Conservation (phyloP, 768 basidiomycete species). For the Amyloporia xantha region DNA sequence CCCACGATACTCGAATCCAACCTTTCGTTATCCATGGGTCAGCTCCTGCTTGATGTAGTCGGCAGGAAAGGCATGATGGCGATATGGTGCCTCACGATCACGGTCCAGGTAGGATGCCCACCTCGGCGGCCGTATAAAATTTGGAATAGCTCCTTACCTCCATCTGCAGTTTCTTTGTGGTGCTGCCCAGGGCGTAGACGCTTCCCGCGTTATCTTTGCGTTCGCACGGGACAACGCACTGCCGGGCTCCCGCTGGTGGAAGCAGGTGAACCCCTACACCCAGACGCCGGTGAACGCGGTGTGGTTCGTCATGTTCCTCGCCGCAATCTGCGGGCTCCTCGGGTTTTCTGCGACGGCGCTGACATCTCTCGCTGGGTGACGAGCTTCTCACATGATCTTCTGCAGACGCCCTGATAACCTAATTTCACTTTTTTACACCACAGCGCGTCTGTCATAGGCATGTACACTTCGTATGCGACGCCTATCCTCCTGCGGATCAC, state of each 20-base stretch:
- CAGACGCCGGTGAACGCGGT: constrained; percentile 73
- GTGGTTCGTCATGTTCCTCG: constrained; percentile 57
- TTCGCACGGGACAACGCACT: constrained; percentile 70
- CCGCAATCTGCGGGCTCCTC: constrained; percentile 54
- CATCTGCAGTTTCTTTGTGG: constrained; percentile 53
- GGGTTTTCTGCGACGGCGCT: constrained; percentile 61
- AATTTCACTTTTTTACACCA: too few relatives aligned
- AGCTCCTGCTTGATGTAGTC: constrained; percentile 55
- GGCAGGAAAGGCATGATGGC: constrained; percentile 67
- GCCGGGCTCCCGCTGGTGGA: constrained; percentile 66
- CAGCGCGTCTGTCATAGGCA: constrained; percentile 63
- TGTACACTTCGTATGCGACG: constrained; percentile 60
- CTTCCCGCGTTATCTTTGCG: constrained; percentile 68
- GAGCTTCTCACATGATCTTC: too few relatives aligned
- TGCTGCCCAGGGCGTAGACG: constrained; percentile 68
- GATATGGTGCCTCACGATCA: constrained; percentile 65
- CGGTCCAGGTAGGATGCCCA: constrained; percentile 39
- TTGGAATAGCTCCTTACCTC: too few relatives aligned
- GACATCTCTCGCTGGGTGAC: constrained; percentile 59
- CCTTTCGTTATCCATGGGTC: constrained; percentile 63
- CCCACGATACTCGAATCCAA: constrained; percentile 38
- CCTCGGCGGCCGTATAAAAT: neutral
- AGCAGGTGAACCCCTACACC: constrained; percentile 47
- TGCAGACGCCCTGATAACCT: neutral
- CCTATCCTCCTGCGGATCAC: constrained; percentile 36